Base-by-base conservation (phyloP, 2,329 filamentous ascomycete species). In the Neophaeococcomyces aloes region DNA sequence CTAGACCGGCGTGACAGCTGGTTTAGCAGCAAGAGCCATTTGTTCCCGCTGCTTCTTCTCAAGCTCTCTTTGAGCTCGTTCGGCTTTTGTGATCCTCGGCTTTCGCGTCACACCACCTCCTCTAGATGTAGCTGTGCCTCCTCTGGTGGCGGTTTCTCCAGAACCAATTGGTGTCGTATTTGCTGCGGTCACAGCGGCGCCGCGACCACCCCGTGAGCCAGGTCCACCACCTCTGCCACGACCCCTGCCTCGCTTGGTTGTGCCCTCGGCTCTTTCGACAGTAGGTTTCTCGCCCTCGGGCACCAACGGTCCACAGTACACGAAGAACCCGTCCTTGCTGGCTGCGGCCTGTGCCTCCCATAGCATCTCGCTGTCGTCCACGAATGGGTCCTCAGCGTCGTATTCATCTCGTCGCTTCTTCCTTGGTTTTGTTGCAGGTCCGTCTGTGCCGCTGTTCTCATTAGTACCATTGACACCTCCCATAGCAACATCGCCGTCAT, bases 261-360 rank as follows among this genome's bases (percentile, higher is more conserved):
- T 78, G 19, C 81, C 83, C 57, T 88, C 82, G 34, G 79, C 74
- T 55, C 83, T 88, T 58, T 82, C 78, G 38, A 79, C 69, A 44
- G 72, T 65, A 31, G 77, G 70, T 64, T 91, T 89, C 65, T 94
- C 83, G 17, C 81, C 84, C 63, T 94, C 87, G 4, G 83, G 83
- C 17, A 96, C 76, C 36, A 98, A 69, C 7, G 89, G 89, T 3
- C 91, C 91, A 48, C 86, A 93, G 64, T 95, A 98, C 1, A 98
- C 91, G 61, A 96, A 98, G 68, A 96, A 98, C 1, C 91, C 91
- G 60, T 96, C 91, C 55, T 89, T 86, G 53, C 86, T 89, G 36
- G 91, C 88, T 3, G 89, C 87, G 5, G 89, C 89, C 60, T 94
- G 85, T 58, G 94, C 86, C 64, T 96, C 86, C 89, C 89, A 96